phyloP scores from a whole-genome alignment of 2,329 filamentous ascomycete genomes.

The Cercospora nicotianae region DNA sequence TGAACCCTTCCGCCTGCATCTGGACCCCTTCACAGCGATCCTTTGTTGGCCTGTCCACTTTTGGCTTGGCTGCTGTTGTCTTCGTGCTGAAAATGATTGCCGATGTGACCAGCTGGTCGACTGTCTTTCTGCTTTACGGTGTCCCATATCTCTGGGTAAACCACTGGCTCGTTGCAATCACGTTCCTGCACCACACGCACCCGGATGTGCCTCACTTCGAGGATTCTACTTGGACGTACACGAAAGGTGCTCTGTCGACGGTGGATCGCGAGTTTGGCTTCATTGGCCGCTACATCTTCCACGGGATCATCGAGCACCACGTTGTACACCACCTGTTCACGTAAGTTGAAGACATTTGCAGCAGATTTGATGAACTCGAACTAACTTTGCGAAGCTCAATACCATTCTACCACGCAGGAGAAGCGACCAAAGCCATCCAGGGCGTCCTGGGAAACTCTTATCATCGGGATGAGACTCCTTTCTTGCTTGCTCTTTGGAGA shows the following conservation, averaged over 20 bases:
- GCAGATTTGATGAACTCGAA: not conserved
- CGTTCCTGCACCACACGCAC: slow-evolving; percentile 73
- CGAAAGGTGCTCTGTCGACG: slow-evolving; percentile 62
- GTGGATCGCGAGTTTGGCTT: slow-evolving; percentile 66
- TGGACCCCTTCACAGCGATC: slow-evolving; percentile 49
- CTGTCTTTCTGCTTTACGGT: slow-evolving; percentile 41
- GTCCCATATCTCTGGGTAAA: slow-evolving; percentile 71
- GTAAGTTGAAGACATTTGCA: slow-evolving; percentile 46
- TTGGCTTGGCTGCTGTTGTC: slow-evolving; percentile 58
- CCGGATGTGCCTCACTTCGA: slow-evolving; percentile 58
- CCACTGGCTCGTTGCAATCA: slow-evolving; percentile 73
- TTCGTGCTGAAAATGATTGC: slow-evolving; percentile 53
- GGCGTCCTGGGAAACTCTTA: slow-evolving; percentile 59
- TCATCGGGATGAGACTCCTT: slow-evolving; percentile 43
- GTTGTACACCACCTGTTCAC: slow-evolving; percentile 57
- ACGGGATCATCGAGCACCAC: slow-evolving; percentile 65
- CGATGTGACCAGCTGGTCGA: slow-evolving; percentile 7
- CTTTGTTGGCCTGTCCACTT: slow-evolving; percentile 59
- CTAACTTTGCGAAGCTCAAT: slow-evolving; percentile 39
- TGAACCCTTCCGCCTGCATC: slow-evolving; percentile 58
- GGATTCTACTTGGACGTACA: slow-evolving; percentile 60
- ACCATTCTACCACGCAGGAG: slow-evolving; percentile 58
- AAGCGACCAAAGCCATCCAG: slow-evolving; percentile 48
- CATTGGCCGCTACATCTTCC: slow-evolving; percentile 65
- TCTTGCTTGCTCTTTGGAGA: slow-evolving; percentile 66